Evolutionary conservation across 1,284 basidiomycete genomes (phyloP).

Genomic region (Rhodofomes roseus): DNA sequence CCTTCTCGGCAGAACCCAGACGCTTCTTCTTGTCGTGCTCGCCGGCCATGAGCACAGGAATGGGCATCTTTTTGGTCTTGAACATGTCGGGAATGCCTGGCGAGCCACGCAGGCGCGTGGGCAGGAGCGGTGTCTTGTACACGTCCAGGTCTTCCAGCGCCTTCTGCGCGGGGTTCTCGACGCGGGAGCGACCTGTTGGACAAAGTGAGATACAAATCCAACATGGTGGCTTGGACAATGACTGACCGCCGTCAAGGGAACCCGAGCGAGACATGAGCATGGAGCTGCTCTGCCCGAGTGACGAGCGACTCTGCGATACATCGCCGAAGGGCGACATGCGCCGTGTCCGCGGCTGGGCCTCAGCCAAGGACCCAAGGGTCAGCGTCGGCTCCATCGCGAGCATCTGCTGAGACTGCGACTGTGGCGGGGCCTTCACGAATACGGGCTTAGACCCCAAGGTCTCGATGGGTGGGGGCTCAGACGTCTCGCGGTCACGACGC

Average conservation of each 20-base stretch:
- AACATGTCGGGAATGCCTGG: conserved; percentile 59
- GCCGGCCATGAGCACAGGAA: conserved; percentile 52
- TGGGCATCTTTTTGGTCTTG: conserved; percentile 49
- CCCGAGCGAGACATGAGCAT: not conserved
- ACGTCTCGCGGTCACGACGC: conserved; percentile 41
- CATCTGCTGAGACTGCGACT: conserved; percentile 25
- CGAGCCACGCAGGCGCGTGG: conserved; percentile 57
- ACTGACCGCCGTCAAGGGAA: not conserved
- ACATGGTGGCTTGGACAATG: too few relatives aligned
- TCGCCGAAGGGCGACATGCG: not conserved
- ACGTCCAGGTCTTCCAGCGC: conserved; percentile 67
- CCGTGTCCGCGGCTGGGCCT: conserved; percentile 43
- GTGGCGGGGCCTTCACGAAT: conserved; percentile 59
- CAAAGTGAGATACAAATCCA: not conserved
- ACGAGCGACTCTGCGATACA: not conserved
- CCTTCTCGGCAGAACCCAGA: conserved; percentile 31
- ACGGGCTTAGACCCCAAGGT: conserved; percentile 57
- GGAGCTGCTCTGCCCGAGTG: conserved; percentile 4
- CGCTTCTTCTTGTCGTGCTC: conserved; percentile 31
- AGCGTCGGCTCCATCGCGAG: conserved; percentile 25
- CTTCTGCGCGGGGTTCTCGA: conserved; percentile 53
- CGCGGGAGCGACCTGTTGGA: conserved; percentile 13
- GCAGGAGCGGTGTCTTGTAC: conserved; percentile 72
- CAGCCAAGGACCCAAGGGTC: conserved; percentile 62
- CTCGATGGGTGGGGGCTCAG: conserved; percentile 66